These are phyloP conservation scores for Tetracentron sinense DNA, from an alignment of 164 flowering plant species.

Conservation along the genomic window DNA sequence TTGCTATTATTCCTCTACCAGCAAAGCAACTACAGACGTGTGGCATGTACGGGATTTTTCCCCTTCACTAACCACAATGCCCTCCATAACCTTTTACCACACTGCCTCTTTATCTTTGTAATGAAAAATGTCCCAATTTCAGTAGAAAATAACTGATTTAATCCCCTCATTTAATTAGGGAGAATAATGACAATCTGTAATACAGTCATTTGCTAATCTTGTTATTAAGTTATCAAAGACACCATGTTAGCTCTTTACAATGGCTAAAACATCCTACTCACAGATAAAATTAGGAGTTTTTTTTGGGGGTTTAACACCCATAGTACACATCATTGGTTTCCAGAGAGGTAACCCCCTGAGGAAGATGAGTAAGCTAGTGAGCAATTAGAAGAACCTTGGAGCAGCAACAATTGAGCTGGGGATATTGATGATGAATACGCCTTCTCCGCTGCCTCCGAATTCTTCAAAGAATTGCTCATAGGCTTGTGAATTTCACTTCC, in stretches of 20 bases:
- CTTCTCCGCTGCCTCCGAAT: constrained; percentile 15
- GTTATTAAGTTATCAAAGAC: neutral
- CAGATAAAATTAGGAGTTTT: neutral
- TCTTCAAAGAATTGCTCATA: constrained; percentile 14
- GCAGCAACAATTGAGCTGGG: constrained; percentile 42
- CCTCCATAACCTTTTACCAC: too few relatives aligned
- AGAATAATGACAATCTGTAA: constrained; percentile 3
- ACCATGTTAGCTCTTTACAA: constrained; percentile 16
- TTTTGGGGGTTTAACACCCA: too few relatives aligned
- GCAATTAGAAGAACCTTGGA: constrained; percentile 52
- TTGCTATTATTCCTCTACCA: too few relatives aligned
- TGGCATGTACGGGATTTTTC: too few relatives aligned
- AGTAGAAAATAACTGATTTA: too few relatives aligned
- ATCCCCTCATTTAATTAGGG: neutral
- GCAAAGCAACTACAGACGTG: too few relatives aligned
- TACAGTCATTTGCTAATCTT: constrained; percentile 8
- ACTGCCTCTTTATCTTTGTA: too few relatives aligned
- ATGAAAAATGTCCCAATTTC: too few relatives aligned
- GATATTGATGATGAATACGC: constrained; percentile 39
- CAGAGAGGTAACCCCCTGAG: constrained; percentile 26
- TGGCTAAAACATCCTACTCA: constrained; percentile 7
- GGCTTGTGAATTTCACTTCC: constrained; percentile 44
- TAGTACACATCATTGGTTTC: neutral
- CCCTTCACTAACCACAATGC: too few relatives aligned
- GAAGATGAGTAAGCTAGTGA: constrained; percentile 60